phyloP scores from a whole-genome alignment of 2,329 filamentous ascomycete species.

The Fusarium virguliforme region DNA sequence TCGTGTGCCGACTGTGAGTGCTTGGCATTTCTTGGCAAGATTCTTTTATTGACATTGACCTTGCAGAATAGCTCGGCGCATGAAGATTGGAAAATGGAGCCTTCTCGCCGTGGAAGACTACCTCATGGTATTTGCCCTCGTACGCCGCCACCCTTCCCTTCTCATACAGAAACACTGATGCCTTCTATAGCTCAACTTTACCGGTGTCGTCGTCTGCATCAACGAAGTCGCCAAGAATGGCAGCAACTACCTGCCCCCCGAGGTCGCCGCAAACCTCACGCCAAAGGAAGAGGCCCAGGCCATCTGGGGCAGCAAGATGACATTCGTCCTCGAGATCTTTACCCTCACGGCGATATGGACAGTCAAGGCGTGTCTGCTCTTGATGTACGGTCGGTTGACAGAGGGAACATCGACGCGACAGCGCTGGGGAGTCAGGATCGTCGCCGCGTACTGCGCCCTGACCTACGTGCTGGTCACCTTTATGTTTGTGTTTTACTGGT shows the following conservation, averaged over 20 bases:
- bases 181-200: constrained; percentile 54
- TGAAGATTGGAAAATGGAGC: constrained; percentile 62
- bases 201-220: constrained; percentile 61
- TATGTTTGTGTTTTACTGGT: constrained; percentile 69
- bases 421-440: constrained; percentile 59
- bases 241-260: constrained; percentile 62
- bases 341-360: constrained; percentile 68
- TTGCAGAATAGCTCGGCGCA: constrained; percentile 51
- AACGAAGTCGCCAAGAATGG: constrained; percentile 62
- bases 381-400: constrained; percentile 69
- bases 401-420: constrained; percentile 52
- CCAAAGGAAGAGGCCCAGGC: constrained; percentile 59
- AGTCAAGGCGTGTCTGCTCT: constrained; percentile 67
- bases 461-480: constrained; percentile 66
- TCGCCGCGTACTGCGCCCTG: constrained; percentile 61
- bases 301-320: constrained; percentile 69
- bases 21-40: background rate
- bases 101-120: constrained; percentile 71
- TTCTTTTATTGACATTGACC: constrained; percentile 1
- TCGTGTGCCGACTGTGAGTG: constrained; percentile 49
- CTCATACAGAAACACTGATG: constrained; percentile 12
- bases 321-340: constrained; percentile 68
- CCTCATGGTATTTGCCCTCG: constrained; percentile 68
- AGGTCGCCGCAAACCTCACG: constrained; percentile 61
- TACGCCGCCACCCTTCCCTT: constrained; percentile 41